Base-by-base conservation (phyloP, 1,139 yeast species). In the Pichia terricola region DNA sequence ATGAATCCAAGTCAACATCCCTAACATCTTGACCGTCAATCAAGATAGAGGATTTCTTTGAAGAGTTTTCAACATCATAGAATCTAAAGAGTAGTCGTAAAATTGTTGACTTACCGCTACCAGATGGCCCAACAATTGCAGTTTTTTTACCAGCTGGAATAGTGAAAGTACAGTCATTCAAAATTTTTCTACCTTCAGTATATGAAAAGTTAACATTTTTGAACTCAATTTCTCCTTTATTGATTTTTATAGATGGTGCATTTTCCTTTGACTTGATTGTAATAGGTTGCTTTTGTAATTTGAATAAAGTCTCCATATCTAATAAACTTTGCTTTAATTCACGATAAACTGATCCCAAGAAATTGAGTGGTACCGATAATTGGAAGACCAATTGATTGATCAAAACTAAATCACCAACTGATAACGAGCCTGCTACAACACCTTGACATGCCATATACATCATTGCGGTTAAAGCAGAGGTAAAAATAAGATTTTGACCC, bases 371-470 rank as follows among this genome's bases (percentile, higher is more conserved):
- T 16, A 91, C 95, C 34, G 95, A 84, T 42, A 91, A 73, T 66
- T 91, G 99, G 69, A 91, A 91, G 9, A 91, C 97, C 46, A 94
- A 72, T 65, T 94, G 98, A 63, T 94, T 94, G 52, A 91, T 89
- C 50, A 94, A 71, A n/a, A 91, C 98, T 58, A 91, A 70, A 61
- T 91, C 98, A 52, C 99, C 99, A 22, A 94, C 97, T 2, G 94
- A 82, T 47, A 91, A 69, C 1, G 77, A 65, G 0, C 96, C 96
- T 4, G 75, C 65, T 10, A 88, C 79, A 11, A 91, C 94, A 31
- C 97, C 97, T 48, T 79, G 79, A 57, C 96, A 88, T n/a, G 96
- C 97, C 95, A 91, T 81, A 62, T 85, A 91, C 98, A 91, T 94
- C 94, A 94, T 91, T 2, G 82, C 88, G 1, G 98, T 91, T 53